Evolutionary conservation across 768 basidiomycete genomes (phyloP).

Genomic region (Mycena chlorophos): DNA sequence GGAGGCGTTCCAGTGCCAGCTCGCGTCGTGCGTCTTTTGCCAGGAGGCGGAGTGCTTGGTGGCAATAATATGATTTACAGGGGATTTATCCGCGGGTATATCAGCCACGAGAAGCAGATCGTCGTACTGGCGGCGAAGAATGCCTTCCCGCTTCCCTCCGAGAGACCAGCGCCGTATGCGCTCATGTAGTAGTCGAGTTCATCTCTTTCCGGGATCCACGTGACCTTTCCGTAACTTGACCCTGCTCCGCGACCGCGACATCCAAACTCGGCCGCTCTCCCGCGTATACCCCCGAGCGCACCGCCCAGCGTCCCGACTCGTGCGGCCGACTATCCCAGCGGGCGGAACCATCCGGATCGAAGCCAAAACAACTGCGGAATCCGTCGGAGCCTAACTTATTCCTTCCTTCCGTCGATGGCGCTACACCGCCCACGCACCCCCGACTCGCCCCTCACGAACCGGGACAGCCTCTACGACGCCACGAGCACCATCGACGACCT

Average conservation of each 20-base stretch:
- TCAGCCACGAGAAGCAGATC: slow-evolving; percentile 93
- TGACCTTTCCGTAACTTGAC: too few species aligned
- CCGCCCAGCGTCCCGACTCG: too few species aligned
- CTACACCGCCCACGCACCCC: slow-evolving; percentile 46
- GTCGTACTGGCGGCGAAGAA: slow-evolving; percentile 82
- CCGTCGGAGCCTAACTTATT: slow-evolving; percentile 3
- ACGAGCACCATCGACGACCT: slow-evolving; percentile 76
- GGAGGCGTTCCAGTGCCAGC: too few species aligned
- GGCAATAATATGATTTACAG: slow-evolving; percentile 94
- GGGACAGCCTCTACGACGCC: slow-evolving; percentile 48
- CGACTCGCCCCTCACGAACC: slow-evolving; percentile 48
- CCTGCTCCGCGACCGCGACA: too few species aligned
- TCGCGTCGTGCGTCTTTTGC: too few species aligned
- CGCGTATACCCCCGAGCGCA: too few species aligned
- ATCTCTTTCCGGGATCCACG: too few species aligned
- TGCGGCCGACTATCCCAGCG: too few species aligned
- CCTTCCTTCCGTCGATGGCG: slow-evolving; percentile 1
- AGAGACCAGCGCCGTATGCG: slow-evolving; percentile 57
- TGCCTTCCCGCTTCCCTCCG: slow-evolving; percentile 76
- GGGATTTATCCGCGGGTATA: slow-evolving; percentile 93
- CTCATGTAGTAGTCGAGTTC: too few species aligned
- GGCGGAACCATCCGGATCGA: too few species aligned
- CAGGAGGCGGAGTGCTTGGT: slow-evolving; percentile 93
- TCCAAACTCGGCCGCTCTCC: too few species aligned
- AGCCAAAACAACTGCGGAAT: slow-evolving; percentile 3